Base-by-base conservation (phyloP, 2,329 filamentous ascomycete species). In the Penicillium freii region DNA sequence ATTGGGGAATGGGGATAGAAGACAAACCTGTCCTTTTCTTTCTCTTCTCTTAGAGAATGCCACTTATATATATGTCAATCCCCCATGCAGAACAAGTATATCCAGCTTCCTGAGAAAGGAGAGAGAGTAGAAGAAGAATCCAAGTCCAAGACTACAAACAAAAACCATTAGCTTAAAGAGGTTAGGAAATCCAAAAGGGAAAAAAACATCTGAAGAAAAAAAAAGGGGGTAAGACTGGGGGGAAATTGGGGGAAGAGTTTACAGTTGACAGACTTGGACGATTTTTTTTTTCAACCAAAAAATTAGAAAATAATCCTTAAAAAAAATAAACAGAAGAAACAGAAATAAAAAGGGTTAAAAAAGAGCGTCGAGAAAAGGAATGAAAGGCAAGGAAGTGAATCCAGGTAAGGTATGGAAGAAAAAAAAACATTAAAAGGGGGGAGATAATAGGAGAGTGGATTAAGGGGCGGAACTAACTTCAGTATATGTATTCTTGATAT, bases 311-410 rank as follows among this genome's bases (percentile, higher is more conserved):
- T 33, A 31, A 27, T 34, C 21, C 23, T 34, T 27, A 64, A 56
- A 57, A 59, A n/a, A 58, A 56, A 23, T 15, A 34, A 42, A 38
- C 7, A n/a, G 19, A 47, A 59, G 39, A 57, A 58, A 51, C 5
- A 61, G 57, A 58, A 58, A 59, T 54, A 59, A 76, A 76, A 62
- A 67, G 73, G 0, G 70, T 69, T 2, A 63, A 62, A 21, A 31
- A 51, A 51, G 29, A 49, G 27, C 46, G 51, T 29, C 13, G 70
- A 76, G 51, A 73, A 65, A 17, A 72, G 72, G 50, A 77, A 66
- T 60, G 60, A 63, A 65, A 62, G 63, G 62, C 54, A 64, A 66
- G 61, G 64, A 59, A 58, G 64, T 62, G 58, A 59, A 61, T 58
- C 54, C 57, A 62, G 59, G 56, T 51, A 62, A 62, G 62, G 58